These are phyloP conservation scores for Rhododendron griersonianum DNA, from an alignment of 148 eudicot species.

Conservation along the genomic window DNA sequence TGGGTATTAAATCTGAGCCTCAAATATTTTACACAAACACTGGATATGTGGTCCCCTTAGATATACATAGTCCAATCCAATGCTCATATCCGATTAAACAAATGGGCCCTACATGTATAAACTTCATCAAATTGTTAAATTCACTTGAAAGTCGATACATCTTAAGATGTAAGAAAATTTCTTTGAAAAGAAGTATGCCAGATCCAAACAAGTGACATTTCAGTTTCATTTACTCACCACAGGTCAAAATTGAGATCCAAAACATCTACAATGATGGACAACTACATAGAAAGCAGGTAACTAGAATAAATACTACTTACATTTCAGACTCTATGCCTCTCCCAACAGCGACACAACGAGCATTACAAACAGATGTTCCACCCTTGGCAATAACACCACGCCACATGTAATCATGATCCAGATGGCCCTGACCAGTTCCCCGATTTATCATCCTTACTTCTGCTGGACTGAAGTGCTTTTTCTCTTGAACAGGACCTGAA, in stretches of 20 bases:
- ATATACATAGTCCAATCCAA: not conserved
- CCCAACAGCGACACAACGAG: slow-evolving; percentile 85
- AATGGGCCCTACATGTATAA: not conserved
- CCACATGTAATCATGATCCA: slow-evolving; percentile 65
- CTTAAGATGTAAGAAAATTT: not conserved
- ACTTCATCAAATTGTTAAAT: not conserved
- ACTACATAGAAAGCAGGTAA: not conserved
- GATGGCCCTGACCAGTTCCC: slow-evolving; percentile 30
- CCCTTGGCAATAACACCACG: slow-evolving; percentile 93
- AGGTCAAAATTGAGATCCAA: not conserved
- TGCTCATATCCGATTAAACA: not conserved
- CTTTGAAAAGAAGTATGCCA: not conserved
- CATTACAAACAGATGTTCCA: slow-evolving; percentile 78
- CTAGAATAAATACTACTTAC: slow-evolving; percentile 47
- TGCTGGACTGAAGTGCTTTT: slow-evolving; percentile 22
- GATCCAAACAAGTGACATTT: not conserved
- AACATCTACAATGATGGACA: not conserved
- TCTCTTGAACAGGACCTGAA: slow-evolving; percentile 23
- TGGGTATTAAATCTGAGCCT: not conserved
- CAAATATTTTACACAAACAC: not conserved
- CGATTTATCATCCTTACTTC: slow-evolving; percentile 11
- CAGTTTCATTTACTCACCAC: not conserved
- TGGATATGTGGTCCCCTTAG: not conserved
- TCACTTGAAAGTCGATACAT: not conserved
- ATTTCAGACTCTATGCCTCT: slow-evolving; percentile 57